Conservation (phyloP, 352 stramenopile genomes). For the Elongisporangium senticosum region DNA sequence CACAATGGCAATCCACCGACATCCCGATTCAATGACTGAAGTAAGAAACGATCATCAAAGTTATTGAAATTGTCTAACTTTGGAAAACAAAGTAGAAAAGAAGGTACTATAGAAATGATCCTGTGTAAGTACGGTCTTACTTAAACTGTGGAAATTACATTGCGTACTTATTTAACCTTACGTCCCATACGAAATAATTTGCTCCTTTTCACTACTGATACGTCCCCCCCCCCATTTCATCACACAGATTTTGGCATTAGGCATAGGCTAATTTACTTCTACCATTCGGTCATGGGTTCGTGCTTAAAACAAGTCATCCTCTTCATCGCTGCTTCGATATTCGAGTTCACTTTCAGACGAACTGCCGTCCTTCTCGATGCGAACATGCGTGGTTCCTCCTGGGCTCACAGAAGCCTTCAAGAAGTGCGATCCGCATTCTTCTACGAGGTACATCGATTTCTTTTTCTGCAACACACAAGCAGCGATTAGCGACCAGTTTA, state of each 20-base stretch:
- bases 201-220: not conserved
- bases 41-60: too few species aligned
- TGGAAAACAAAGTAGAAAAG: not conserved
- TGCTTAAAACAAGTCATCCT: slow-evolving; percentile 16
- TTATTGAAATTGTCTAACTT: not conserved
- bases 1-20: too few species aligned
- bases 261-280: not conserved
- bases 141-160: not conserved
- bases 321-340: slow-evolving; percentile 20
- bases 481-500: not conserved
- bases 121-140: not conserved
- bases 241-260: too few species aligned
- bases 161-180: not conserved
- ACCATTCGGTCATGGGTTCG: not conserved
- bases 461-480: slow-evolving; percentile 11
- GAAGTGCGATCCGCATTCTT: slow-evolving; percentile 34
- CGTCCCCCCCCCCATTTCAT: too few species aligned
- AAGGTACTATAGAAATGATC: not conserved
- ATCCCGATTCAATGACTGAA: too few species aligned
- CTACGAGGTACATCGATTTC: slow-evolving; percentile 36
- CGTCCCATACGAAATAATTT: not conserved
- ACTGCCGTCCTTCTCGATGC: slow-evolving; percentile 45
- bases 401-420: slow-evolving; percentile 59
- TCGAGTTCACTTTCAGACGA: slow-evolving; percentile 32
- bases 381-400: slow-evolving; percentile 53